Percentiles rank a stretch among this genome's conserved stretches.
phyloP scores from a whole-genome alignment of 805 yeast species.

The Lipomyces orientalis region DNA sequence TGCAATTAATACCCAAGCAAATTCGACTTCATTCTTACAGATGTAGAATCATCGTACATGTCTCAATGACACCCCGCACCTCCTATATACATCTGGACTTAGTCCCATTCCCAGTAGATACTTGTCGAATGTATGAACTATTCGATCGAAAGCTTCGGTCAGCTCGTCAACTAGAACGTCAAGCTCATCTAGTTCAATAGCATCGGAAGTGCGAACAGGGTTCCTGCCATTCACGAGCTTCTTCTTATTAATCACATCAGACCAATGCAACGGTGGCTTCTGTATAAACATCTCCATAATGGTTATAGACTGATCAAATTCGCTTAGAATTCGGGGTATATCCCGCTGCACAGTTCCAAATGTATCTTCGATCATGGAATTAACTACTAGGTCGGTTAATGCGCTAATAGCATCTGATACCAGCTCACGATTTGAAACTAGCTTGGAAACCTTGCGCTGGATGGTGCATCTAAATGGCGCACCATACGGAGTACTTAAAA shows the following conservation, averaged over 20 bases:
- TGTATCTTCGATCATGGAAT: constrained; percentile 48
- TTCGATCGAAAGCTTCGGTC: constrained; percentile 40
- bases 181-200: constrained; percentile 35
- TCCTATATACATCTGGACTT: constrained; percentile 23
- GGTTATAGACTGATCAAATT: constrained; percentile 40
- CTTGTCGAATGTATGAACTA: constrained; percentile 41
- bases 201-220: constrained; percentile 24
- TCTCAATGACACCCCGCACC: constrained; percentile 20
- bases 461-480: constrained; percentile 46
- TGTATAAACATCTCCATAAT: constrained; percentile 38
- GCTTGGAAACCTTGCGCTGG: constrained; percentile 39
- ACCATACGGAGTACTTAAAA: constrained; percentile 43
- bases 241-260: constrained; percentile 40
- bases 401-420: constrained; percentile 43
- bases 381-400: constrained; percentile 43
- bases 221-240: constrained; percentile 14
- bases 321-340: constrained; percentile 44
- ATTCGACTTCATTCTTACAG: not conserved
- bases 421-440: constrained; percentile 42
- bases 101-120: constrained; percentile 43
- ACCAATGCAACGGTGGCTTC: constrained; percentile 45
- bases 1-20: not conserved
- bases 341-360: constrained; percentile 51
- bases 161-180: constrained; percentile 31
- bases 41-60: not conserved